Evolutionary conservation across 1,284 basidiomycete genomes (phyloP).

Genomic region (Ganoderma sinense): DNA sequence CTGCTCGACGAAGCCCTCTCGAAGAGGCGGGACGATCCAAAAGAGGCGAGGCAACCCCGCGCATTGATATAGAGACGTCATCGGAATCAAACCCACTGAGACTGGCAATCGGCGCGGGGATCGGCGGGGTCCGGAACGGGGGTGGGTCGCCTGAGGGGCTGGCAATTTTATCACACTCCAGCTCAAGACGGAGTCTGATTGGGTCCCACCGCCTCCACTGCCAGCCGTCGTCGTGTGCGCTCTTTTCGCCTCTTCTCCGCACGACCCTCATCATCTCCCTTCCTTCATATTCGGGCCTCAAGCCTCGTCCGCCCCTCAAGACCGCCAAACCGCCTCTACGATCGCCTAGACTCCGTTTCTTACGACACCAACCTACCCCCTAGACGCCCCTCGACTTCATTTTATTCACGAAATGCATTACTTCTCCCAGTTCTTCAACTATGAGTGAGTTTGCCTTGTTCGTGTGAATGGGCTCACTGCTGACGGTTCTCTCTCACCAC

Average conservation of each 20-base stretch:
- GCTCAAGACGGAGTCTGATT: conserved; percentile 22
- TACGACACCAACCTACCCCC: not conserved
- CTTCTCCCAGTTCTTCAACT: conserved; percentile 77
- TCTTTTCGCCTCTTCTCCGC: conserved; percentile 15
- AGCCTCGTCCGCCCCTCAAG: conserved; percentile 6
- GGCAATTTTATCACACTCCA: conserved; percentile 30
- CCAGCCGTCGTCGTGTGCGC: conserved; percentile 29
- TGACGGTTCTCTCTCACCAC: conserved; percentile 17
- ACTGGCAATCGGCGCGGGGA: not conserved
- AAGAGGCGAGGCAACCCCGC: not conserved
- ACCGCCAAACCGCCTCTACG: conserved; percentile 27
- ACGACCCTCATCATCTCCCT: conserved; percentile 13
- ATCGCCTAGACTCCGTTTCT: conserved; percentile 17
- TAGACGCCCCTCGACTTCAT: conserved; percentile 6
- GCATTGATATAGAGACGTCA: conserved; percentile 9
- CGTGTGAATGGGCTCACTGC: conserved; percentile 25
- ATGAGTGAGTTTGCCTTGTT: conserved; percentile 58
- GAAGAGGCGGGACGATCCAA: not conserved
- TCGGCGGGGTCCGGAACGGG: conserved; percentile 17
- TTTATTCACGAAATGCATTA: conserved; percentile 64
- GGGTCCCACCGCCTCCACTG: conserved; percentile 8
- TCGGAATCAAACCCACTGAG: not conserved
- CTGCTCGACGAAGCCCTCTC: not conserved
- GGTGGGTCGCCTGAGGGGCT: not conserved
- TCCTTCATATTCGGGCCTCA: not conserved